Base-by-base conservation (phyloP, 805 yeast species). In the Lachancea quebecensis region DNA sequence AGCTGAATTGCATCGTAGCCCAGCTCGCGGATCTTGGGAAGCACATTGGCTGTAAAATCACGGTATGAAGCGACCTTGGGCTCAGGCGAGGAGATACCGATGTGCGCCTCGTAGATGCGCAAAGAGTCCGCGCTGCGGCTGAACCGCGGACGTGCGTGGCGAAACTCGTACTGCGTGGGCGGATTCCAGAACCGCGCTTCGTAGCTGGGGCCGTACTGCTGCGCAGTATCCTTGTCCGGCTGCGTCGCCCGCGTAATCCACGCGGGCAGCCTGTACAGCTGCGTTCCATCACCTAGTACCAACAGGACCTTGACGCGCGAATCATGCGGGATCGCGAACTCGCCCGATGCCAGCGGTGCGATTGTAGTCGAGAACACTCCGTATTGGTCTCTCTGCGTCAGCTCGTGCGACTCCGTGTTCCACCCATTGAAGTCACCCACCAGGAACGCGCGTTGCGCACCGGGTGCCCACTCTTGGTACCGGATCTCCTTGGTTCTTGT, bases 161-260 rank as follows among this genome's bases (percentile, higher is more conserved):
- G 75, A 69, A 85, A 87, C 25, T 56, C 44, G 62, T 87, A 86
- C 14, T 65, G 63, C 18, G 68, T 50, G 1, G 70, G 60, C 0
- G 97, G 97, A 62, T 91, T 86, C 98, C 98, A 91, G 65, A 87
- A 91, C 44, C 95, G 72, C 7, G 91, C 95, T 53, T 93, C 96
- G 61, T 85, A 91, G 36, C 75, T 60, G 12, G 66, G 65, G 7
- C 68, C 68, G 38, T 45, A 61, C 6, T 67, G 60, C 45, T 72
- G 69, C 50, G 63, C 57, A 43, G 71, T 50, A 61, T 74, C 81
- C 45, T 73, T 75, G 16, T 77, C 72, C 1, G 89, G 84, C 55
- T 79, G 84, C 2, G 93, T 85, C 10, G 95, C 95, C 43, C 97
- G 72, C 21, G 72, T 71, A 46, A 82, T 79, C 91, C 96, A 93